Base-by-base conservation (phyloP, 163 green algal genomes). In the Smithsoniella earleae region DNA sequence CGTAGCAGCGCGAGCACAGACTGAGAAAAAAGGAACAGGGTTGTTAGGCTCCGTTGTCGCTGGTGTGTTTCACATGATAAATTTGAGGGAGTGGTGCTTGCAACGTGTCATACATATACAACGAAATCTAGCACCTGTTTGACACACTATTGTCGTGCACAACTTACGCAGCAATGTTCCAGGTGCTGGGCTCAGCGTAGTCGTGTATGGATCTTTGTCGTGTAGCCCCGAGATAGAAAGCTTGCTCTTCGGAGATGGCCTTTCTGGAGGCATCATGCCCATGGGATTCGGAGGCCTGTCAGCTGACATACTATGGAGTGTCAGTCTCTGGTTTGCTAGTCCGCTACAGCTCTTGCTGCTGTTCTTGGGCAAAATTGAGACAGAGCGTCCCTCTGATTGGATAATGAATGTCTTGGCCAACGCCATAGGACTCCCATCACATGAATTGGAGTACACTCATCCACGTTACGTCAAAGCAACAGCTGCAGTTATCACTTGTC, bases 311-410 rank as follows among this genome's bases (percentile, higher is more conserved):
- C 69, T 94, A 62, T 94, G 88, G 88, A 58, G 73, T 2, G 6
- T 75, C 0, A 76, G 78, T 5, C 80, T 92, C 0, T 94, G 81
- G 74, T 94, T 84, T 77, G 78, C 73, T 37, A 85, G 73, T 28
- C 89, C 89, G 0, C 37, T 82, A 74, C 87, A 93, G 79, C 78
- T 92, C 74, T 80, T 95, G 66, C 80, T 93, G 54, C 73, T 94
- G 3, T 95, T 95, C 76, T 72, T 93, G 6, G 89, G 89, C 6
- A 76, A 79, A 13, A 79, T 92, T 3, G 87, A 95, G n/a, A 88
- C 77, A 2, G 82, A 92, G 62, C 78, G 89, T 0, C 88, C 89
- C 2, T 85, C 73, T 27, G 89, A 94, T 69, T 89, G 83, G 85
- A 30, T 94, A 30, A 81, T 91, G 16, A 58, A 77, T 30, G 55